phyloP scores from a whole-genome alignment of 2,329 filamentous ascomycete genomes.

The Orbilia ellipsospora region DNA sequence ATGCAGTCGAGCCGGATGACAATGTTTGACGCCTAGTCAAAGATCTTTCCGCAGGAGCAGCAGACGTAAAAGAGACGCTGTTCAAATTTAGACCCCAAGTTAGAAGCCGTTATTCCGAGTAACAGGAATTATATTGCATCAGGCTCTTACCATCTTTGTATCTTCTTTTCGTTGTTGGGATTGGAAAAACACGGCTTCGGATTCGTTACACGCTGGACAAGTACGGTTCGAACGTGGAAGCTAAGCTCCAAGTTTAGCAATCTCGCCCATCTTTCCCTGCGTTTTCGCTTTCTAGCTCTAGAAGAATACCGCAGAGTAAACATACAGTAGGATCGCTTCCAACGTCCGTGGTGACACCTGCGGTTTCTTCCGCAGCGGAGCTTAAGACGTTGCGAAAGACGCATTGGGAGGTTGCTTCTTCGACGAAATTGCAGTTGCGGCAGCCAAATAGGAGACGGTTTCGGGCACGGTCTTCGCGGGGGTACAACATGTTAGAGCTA shows the following conservation, averaged over 20 bases:
- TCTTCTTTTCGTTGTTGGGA: slow-evolving; percentile 96
- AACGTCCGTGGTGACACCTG: slow-evolving; percentile 96
- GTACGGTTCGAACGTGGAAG: slow-evolving; percentile 87
- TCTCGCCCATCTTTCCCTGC: neutral
- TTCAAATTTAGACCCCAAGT: neutral
- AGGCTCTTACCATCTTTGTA: slow-evolving; percentile 86
- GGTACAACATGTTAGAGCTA: slow-evolving; percentile 96
- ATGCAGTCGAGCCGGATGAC: slow-evolving; percentile 52
- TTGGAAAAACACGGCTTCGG: slow-evolving; percentile 97
- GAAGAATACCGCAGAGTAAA: slow-evolving; percentile 62
- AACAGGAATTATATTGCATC: slow-evolving; percentile 17
- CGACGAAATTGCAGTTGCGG: slow-evolving; percentile 91
- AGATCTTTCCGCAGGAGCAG: slow-evolving; percentile 91
- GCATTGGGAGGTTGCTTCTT: slow-evolving; percentile 85
- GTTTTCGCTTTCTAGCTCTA: neutral
- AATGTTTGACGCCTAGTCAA: slow-evolving; percentile 55
- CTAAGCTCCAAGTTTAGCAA: slow-evolving; percentile 68
- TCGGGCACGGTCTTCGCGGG: slow-evolving; percentile 86
- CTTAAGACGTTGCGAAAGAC: slow-evolving; percentile 96
- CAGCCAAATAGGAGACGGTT: slow-evolving; percentile 94
- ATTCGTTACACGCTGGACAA: slow-evolving; percentile 85
- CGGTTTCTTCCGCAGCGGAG: slow-evolving; percentile 91
- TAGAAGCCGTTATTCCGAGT: too few species aligned
- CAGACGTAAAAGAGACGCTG: slow-evolving; percentile 95
- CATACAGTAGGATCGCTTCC: slow-evolving; percentile 98